Evolutionary conservation across 2,329 filamentous ascomycete species (phyloP), one percentile per base, ranked within the genome.

Genomic region (Tolypocladium sp.): DNA sequence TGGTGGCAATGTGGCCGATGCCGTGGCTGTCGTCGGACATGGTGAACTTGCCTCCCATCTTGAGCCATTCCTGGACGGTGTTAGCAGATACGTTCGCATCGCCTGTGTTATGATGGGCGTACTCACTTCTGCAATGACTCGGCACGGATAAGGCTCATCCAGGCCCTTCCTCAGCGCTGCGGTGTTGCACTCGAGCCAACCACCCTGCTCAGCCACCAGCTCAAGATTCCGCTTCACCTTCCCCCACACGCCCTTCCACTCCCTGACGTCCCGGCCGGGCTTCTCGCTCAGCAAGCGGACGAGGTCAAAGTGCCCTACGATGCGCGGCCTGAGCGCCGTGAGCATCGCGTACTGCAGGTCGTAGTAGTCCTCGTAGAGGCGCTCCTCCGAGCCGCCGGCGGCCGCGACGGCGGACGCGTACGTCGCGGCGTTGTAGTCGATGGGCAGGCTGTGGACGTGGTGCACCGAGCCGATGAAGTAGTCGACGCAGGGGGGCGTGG

Each of bases 11-110:
- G 70, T 99, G 93, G 2, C 83, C 88, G 60, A 91, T 82, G 44
- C 90, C 90, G 76, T 99, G 94, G 71, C 92, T 96, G 74, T 99
- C 94, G 72, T 99, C 94, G 8, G 91, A 96, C 66, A 99, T 81
- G 57, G 91, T 95, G 73, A 97, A 96, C 61, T 83, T 84, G 30
- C 94, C 92, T 30, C 87, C 87, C 67, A 90, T 80, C 9, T 74
- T 74, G 58, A 92, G 69, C 77, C 91, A 96, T 70, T 85, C 84
- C 88, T 90, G n/a, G 60, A 61, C 7, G 61, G 55, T 27, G 60
- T 58, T 15, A 53, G 27, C 44, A 27, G 41, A 22, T 15, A 7
- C 4, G 15, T 20, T 37, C 27, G 9, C 20, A 35, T 3, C 10
- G 9, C n/a, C 22, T 13, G n/a, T 51, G n/a, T 44, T 5, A 7